A percentile compares a stretch with the other conserved stretches of the same genome.
Conservation (phyloP, 2,329 filamentous ascomycete species). For the Pseudogymnoascus sp. region DNA sequence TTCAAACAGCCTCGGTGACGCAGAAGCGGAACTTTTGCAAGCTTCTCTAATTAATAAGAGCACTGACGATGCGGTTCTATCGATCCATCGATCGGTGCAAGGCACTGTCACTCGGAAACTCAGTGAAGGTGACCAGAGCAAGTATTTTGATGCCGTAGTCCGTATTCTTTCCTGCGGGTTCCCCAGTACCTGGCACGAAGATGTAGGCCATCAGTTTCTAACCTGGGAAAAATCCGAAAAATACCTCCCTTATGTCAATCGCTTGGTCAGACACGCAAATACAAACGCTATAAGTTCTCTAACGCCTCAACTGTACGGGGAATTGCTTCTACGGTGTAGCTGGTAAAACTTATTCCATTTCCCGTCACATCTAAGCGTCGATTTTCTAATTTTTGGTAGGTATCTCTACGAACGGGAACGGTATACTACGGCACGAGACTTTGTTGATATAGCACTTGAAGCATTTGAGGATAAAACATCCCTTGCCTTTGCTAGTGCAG, state of each 20-base stretch:
- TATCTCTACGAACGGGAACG: slow-evolving; percentile 30
- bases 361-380: background rate
- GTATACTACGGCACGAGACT: slow-evolving; percentile 21
- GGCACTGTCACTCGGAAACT: slow-evolving; percentile 17
- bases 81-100: slow-evolving; percentile 24
- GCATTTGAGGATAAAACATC: slow-evolving; percentile 22
- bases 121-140: slow-evolving; percentile 9
- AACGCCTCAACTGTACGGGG: slow-evolving; percentile 19
- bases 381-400: slow-evolving; percentile 16
- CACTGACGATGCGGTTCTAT: slow-evolving; percentile 16
- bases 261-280: slow-evolving; percentile 21
- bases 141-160: slow-evolving; percentile 22
- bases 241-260: slow-evolving; percentile 26
- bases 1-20: slow-evolving; percentile 17
- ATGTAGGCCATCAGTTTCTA: slow-evolving; percentile 24
- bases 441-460: slow-evolving; percentile 22
- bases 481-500: slow-evolving; percentile 25
- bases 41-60: slow-evolving; percentile 20
- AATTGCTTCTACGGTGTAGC: slow-evolving; percentile 23
- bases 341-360: slow-evolving; percentile 18
- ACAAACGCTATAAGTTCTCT: slow-evolving; percentile 13
- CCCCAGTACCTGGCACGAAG: slow-evolving; percentile 22
- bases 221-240: slow-evolving; percentile 26
- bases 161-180: slow-evolving; percentile 24
- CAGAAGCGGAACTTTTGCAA: slow-evolving; percentile 19